Evolutionary conservation across 805 yeast species (phyloP), one percentile per base, ranked within the genome.

Genomic region (Ogataea neopini): DNA sequence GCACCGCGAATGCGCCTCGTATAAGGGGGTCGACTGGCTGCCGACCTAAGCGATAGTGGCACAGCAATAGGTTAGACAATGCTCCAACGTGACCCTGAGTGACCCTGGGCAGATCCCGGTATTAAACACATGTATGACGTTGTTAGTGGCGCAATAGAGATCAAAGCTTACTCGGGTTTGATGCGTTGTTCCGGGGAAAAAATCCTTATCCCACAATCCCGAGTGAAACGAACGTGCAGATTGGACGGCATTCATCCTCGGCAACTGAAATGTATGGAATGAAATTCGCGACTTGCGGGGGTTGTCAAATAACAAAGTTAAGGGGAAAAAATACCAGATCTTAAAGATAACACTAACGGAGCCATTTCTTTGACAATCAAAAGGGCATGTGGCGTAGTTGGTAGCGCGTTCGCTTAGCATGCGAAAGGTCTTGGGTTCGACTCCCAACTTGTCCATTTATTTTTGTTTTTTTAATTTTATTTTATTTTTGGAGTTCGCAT

Each of bases 361-460:
- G 8, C 25, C 7, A 6, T 8, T 22, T 22, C 8, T 22, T 5
- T 22, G 8, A 22, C 5, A 8, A 22, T 8, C 7, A 22, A 22
- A 22, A 8, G 35, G 35, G 35, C 35, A 32, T 32, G 35, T 32
- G 35, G 35, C 84, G 85, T 76, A 80, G 84, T 80, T 78, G 84
- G 84, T 79, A 80, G 84, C 84, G 84, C 84, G 84, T 78, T 77
- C 81, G 79, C 85, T 79, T 80, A 78, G 84, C 84, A 80, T 79
- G 85, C 79, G 82, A 79, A 78, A 80, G 84, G 86, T 80, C 85
- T 79, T 80, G 80, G 84, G 84, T 79, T 79, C 85, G 81, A 80
- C 75, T 80, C 84, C 84, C 79, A 80, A 77, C 83, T 79, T 81
- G 84, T 80, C 84, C 84, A 49, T 66, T 50, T 44, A 39, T 48